Conservation (phyloP, 306 rosid genomes). For the Heteromeles arbutifolia region DNA sequence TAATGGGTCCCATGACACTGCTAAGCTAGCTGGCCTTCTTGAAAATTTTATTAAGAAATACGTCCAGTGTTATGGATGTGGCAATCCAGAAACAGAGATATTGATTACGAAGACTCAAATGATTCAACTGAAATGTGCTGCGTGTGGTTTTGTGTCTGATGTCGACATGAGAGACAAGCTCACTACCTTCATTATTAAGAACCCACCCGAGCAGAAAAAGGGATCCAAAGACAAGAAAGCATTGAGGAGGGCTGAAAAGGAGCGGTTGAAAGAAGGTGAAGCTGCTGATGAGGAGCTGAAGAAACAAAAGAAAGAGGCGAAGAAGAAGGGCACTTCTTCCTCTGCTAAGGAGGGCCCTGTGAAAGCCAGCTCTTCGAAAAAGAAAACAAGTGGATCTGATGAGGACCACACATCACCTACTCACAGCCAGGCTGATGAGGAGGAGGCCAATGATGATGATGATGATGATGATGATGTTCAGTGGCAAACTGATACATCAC, state of each 20-base stretch:
- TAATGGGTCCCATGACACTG: conserved; percentile 64
- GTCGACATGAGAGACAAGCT: conserved; percentile 77
- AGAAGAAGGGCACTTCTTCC: conserved; percentile 36
- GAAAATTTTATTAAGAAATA: conserved; percentile 62
- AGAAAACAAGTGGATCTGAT: conserved; percentile 48
- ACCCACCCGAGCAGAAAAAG: conserved; percentile 58
- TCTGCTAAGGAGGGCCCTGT: conserved; percentile 34
- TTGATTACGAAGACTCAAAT: conserved; percentile 52
- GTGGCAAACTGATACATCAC: conserved; percentile 62
- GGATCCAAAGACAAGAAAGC: conserved; percentile 63
- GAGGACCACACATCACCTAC: conserved; percentile 49
- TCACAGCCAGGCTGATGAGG: conserved; percentile 32
- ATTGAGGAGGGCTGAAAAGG: conserved; percentile 69
- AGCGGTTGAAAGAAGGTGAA: conserved; percentile 61
- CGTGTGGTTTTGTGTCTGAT: conserved; percentile 60
- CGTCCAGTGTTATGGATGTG: conserved; percentile 63
- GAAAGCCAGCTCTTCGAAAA: conserved; percentile 40
- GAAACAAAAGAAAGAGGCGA: conserved; percentile 48
- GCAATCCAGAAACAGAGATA: conserved; percentile 66
- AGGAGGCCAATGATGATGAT: conserved; percentile 12
- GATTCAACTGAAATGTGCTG: conserved; percentile 65
- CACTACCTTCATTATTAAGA: conserved; percentile 56
- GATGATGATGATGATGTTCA: conserved; percentile 26
- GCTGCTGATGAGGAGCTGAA: conserved; percentile 55
- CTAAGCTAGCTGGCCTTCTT: conserved; percentile 66